A percentile compares a stretch with the other conserved stretches of the same genome.
These are phyloP conservation scores for Chrysopogon serrulatus DNA, from an alignment of 176 grass and related monocot species.

Conservation along the genomic window DNA sequence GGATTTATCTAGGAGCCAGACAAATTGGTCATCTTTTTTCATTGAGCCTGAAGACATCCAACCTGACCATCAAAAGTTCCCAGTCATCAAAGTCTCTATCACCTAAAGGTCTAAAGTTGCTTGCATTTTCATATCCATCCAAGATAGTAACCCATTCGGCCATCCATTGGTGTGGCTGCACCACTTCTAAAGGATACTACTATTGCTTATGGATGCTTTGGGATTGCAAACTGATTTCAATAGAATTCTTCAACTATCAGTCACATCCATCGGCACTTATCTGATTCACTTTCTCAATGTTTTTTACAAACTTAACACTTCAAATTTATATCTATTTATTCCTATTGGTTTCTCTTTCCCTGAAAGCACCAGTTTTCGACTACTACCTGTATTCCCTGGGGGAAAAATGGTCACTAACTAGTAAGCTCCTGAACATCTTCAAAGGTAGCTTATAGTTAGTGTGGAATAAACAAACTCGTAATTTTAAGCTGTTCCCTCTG, in stretches of 20 bases:
- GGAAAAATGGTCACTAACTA: background rate
- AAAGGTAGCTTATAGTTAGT: background rate
- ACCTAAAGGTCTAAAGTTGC: too few species aligned
- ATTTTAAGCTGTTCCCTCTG: background rate
- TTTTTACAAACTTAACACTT: background rate
- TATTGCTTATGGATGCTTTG: background rate
- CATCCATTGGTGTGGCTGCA: background rate
- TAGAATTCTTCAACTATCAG: background rate
- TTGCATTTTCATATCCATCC: background rate
- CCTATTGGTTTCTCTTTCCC: background rate
- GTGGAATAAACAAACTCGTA: background rate
- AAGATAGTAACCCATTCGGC: background rate
- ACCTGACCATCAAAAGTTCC: too few species aligned
- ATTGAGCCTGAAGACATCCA: too few species aligned
- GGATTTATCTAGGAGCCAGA: too few species aligned
- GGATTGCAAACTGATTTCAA: background rate
- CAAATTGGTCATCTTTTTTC: too few species aligned
- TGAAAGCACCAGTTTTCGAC: background rate
- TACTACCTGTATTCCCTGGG: background rate
- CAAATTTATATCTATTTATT: background rate
- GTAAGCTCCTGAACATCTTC: background rate
- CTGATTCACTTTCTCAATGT: background rate
- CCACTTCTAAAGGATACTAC: background rate
- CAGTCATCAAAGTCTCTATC: too few species aligned
- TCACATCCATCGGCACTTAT: background rate